Evolutionary conservation across 2,329 filamentous ascomycete genomes (phyloP).

Genomic region (Bipolaris oryzae): DNA sequence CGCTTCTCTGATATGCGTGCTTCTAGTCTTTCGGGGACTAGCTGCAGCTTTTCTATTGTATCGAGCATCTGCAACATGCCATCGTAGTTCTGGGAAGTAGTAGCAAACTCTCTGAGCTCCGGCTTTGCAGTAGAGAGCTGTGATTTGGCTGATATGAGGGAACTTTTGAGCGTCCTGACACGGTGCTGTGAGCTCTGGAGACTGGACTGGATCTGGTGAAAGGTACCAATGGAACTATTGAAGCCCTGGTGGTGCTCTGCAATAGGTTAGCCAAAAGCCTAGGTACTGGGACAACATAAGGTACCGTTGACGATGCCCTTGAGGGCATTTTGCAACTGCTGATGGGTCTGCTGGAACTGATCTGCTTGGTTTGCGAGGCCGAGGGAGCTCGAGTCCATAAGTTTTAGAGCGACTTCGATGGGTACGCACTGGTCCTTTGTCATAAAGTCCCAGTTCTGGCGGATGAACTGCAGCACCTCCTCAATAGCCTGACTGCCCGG

Average conservation of each 20-base stretch:
- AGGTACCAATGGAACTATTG: constrained; percentile 98
- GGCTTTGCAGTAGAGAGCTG: constrained; percentile 86
- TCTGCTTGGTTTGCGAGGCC: constrained; percentile 87
- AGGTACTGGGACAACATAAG: background rate
- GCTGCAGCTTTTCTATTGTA: constrained; percentile 84
- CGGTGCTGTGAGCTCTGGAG: constrained; percentile 87
- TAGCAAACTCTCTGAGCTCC: constrained; percentile 87
- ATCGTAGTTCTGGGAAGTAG: constrained; percentile 87
- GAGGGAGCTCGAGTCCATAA: constrained; percentile 92
- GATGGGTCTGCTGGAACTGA: constrained; percentile 82
- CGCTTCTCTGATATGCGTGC: constrained; percentile 95
- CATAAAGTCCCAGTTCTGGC: constrained; percentile 91
- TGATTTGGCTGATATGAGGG: constrained; percentile 78
- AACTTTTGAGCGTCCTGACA: constrained; percentile 81
- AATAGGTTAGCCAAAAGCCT: background rate
- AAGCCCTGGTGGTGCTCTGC: constrained; percentile 96
- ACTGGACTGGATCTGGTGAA: constrained; percentile 96
- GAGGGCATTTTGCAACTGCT: constrained; percentile 87
- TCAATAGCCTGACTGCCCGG: constrained; percentile 52
- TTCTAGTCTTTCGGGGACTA: constrained; percentile 89
- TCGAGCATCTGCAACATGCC: constrained; percentile 82
- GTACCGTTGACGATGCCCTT: constrained; percentile 87
- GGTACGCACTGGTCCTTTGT: constrained; percentile 86
- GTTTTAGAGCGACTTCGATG: constrained; percentile 90
- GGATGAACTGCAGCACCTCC: constrained; percentile 79